Evolutionary conservation across 23 red algal genomes (phyloP), one percentile per base, ranked within the genome.

Genomic region (Agarophyton chilense): DNA sequence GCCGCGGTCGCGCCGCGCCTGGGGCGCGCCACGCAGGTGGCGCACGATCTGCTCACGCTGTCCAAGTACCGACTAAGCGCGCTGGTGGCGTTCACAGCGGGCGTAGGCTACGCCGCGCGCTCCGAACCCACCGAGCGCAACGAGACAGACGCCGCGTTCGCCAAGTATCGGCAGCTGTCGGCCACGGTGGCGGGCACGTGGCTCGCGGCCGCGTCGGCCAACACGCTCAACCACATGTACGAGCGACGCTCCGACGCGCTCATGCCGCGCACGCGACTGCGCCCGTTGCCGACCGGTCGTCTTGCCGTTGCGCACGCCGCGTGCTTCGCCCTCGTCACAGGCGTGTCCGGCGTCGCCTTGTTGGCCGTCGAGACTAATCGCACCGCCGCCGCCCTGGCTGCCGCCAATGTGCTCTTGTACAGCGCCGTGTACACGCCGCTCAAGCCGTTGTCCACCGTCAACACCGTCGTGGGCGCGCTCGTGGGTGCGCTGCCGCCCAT

Each of bases 401-500:
- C 86, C 9, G 91, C 77, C 35, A 98, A 98, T 80, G 60, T 95
- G 32, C 19, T 82, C 21, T 70, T 98, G 49, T 98, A 98, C 85
- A 93, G 88, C n/a, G 79, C 57, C 44, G 89, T 98, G 29, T 98
- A 98, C 71, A 98, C 96, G 9, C 89, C 93, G 9, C 84, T 98
- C 34, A 98, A 98, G 42, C 33, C 84, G 60, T 18, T 98, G 8
- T 90, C 88, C 13, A 86, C 71, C 18, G 50, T 94, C 38, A 98
- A 98, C 64, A 98, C 96, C 16, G 95, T 74, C 81, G 77, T 98
- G 4, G 96, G 96, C 47, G 96, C 96, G 10, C 62, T 98, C 24
- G 96, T 98, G 21, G 96, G 96, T 38, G 96, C 96, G 34, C 55
- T 98, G 2, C 96, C 96, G 42, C 96, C 96, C 14, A 14, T 98